phyloP scores from a whole-genome alignment of 768 basidiomycete species.

The Rhodotorula graminis region DNA sequence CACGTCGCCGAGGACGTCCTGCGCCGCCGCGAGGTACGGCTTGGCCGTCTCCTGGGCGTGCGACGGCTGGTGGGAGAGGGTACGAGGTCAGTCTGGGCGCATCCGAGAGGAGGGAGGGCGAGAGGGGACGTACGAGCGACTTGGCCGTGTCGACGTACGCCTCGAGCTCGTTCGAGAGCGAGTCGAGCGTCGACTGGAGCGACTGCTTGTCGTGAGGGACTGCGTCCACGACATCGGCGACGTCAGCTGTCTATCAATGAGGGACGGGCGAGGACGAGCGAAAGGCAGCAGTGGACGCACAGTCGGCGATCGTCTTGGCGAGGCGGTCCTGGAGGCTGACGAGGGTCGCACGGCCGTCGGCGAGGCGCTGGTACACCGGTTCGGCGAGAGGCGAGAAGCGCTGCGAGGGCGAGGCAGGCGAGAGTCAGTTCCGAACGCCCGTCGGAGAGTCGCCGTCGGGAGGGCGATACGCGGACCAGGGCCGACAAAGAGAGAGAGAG shows the following conservation, averaged over 20 bases:
- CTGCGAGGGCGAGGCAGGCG: neutral
- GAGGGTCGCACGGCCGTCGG: constrained; percentile 15
- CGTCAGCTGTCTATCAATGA: neutral
- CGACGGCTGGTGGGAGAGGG: neutral
- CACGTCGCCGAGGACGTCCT: constrained; percentile 11
- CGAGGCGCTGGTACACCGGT: constrained; percentile 11
- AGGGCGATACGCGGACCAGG: no score
- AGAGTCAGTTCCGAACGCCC: no score
- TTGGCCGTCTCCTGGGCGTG: constrained; percentile 18
- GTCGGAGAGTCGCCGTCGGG: no score
- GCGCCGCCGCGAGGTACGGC: constrained; percentile 11
- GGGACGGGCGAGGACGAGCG: neutral
- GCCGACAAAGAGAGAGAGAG: no score
- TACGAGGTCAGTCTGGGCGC: neutral
- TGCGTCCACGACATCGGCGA: neutral
- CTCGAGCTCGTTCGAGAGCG: constrained; percentile 14
- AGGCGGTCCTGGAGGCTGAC: constrained; percentile 26
- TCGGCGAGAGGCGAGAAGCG: constrained; percentile 14
- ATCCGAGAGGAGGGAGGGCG: neutral
- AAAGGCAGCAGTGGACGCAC: neutral
- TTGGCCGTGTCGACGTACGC: constrained; percentile 11
- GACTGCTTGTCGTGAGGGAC: constrained; percentile 29
- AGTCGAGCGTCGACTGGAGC: constrained; percentile 11
- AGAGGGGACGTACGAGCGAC: constrained; percentile 10
- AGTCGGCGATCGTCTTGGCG: constrained; percentile 4